Conservation (phyloP, 768 basidiomycete genomes). For the Naganishia randhawae region DNA sequence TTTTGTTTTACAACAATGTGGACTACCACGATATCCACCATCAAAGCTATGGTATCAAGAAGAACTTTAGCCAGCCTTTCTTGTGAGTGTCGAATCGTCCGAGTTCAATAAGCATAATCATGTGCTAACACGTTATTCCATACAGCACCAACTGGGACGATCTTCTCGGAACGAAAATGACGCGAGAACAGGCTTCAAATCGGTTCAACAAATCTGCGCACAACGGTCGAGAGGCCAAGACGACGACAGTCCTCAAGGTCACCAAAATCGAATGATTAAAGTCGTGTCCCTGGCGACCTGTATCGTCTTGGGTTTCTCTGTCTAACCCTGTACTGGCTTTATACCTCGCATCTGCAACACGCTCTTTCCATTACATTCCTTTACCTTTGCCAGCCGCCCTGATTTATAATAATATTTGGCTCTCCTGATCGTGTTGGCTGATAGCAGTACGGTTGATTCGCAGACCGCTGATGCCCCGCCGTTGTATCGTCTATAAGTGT, state of each 20-base stretch:
- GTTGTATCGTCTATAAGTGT: constrained; percentile 10
- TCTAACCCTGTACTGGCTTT: background rate
- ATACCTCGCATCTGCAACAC: background rate
- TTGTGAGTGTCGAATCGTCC: constrained; percentile 59
- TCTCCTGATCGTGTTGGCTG: background rate
- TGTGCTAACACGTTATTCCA: background rate
- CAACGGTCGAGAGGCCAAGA: constrained; percentile 6
- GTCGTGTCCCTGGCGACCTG: background rate
- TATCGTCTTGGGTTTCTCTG: background rate
- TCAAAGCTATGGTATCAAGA: constrained; percentile 86
- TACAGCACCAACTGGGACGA: constrained; percentile 76
- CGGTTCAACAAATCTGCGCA: constrained; percentile 27
- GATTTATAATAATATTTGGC: background rate
- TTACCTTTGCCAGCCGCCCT: background rate
- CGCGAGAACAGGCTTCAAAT: constrained; percentile 43
- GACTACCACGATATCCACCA: constrained; percentile 99
- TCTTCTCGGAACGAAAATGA: constrained; percentile 70
- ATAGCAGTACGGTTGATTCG: background rate
- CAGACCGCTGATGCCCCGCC: background rate
- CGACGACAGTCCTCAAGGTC: constrained; percentile 8
- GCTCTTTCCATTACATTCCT: constrained; percentile 18
- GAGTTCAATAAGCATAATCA: no score
- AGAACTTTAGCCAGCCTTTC: constrained; percentile 92
- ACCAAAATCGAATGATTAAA: constrained; percentile 14
- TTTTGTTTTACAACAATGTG: constrained; percentile 80